These are phyloP conservation scores for Solanum rostratum DNA, from an alignment of 257 asterid species.

Conservation along the genomic window DNA sequence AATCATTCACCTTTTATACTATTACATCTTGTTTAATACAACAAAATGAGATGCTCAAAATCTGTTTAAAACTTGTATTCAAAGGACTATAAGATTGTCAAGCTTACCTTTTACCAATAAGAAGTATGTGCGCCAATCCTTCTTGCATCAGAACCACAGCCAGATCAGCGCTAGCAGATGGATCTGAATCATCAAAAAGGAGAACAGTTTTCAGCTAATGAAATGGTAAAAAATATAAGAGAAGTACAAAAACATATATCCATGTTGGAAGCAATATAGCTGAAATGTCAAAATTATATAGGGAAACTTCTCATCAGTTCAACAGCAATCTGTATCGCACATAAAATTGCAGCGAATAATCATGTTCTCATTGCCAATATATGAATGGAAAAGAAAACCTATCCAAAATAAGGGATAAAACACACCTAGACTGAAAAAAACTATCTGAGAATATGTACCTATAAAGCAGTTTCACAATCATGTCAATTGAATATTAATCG, in stretches of 20 bases:
- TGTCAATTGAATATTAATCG: background rate
- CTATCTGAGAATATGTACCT: background rate
- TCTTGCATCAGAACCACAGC: slow-evolving; percentile 96
- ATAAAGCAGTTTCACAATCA: background rate
- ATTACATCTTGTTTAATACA: background rate
- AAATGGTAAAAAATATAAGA: background rate
- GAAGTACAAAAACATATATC: background rate
- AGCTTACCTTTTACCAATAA: slow-evolving; percentile 80
- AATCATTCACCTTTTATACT: background rate
- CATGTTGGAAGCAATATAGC: background rate
- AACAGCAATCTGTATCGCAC: background rate
- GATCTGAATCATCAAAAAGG: slow-evolving; percentile 39
- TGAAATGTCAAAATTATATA: background rate
- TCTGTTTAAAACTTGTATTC: background rate
- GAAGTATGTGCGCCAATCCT: slow-evolving; percentile 78
- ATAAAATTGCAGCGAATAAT: background rate
- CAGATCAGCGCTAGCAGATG: slow-evolving; percentile 88
- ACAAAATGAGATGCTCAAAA: background rate
- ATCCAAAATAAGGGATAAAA: background rate
- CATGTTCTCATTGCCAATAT: background rate
- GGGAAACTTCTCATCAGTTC: background rate
- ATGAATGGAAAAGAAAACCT: background rate
- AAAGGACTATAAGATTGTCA: background rate
- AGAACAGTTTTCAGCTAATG: slow-evolving; percentile 9
- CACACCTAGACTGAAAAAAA: background rate